Conservation (phyloP, 805 yeast genomes). For the Candida easanensis region DNA sequence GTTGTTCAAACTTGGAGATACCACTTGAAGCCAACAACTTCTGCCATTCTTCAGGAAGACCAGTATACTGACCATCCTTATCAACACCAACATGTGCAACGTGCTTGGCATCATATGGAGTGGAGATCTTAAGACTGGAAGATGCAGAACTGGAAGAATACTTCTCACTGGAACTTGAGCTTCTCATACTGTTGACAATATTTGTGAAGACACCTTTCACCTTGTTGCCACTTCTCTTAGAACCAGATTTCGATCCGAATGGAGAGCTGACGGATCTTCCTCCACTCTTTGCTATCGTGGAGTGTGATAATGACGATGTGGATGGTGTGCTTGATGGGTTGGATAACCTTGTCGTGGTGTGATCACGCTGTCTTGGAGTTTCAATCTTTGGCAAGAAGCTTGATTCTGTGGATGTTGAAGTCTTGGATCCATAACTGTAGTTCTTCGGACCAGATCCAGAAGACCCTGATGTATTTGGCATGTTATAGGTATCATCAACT, state of each 20-base stretch:
- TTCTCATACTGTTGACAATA: slow-evolving; percentile 43
- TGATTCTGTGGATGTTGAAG: slow-evolving; percentile 11
- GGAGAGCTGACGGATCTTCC: slow-evolving; percentile 27
- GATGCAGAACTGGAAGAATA: slow-evolving; percentile 16
- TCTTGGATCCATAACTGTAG: slow-evolving; percentile 9
- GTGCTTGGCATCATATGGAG: slow-evolving; percentile 88
- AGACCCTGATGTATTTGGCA: slow-evolving; percentile 14
- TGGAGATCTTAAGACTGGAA: slow-evolving; percentile 59
- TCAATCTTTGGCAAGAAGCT: slow-evolving; percentile 11
- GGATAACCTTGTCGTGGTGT: slow-evolving; percentile 12
- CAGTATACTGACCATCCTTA: slow-evolving; percentile 81
- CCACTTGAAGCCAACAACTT: slow-evolving; percentile 79
- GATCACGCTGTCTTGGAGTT: slow-evolving; percentile 15
- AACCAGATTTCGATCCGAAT: slow-evolving; percentile 16
- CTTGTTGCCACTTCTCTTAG: slow-evolving; percentile 43
- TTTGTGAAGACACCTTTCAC: slow-evolving; percentile 59
- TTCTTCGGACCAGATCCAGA: slow-evolving; percentile 7
- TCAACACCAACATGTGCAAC: slow-evolving; percentile 94
- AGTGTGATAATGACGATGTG: slow-evolving; percentile 14
- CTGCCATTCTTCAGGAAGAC: slow-evolving; percentile 93
- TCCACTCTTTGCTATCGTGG: slow-evolving; percentile 14
- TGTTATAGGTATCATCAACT: slow-evolving; percentile 7
- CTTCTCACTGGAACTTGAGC: slow-evolving; percentile 30
- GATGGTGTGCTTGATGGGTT: slow-evolving; percentile 17
- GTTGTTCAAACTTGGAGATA: slow-evolving; percentile 83